Evolutionary conservation across 257 asterid genomes (phyloP).

Genomic region (Parsonsia alboflavescens): DNA sequence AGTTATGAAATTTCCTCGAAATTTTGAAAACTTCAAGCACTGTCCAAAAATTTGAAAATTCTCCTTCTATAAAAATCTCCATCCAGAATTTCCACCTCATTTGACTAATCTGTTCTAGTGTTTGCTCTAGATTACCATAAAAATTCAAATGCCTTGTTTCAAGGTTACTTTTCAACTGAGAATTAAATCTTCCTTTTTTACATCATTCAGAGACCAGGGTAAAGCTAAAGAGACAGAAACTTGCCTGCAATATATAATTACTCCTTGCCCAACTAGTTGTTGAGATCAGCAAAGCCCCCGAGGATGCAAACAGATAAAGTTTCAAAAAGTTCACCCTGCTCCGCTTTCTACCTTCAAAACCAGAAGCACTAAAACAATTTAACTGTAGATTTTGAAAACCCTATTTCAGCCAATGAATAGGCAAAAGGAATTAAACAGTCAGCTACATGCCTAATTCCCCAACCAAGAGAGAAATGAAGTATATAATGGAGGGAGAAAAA

Average conservation of each 20-base stretch:
- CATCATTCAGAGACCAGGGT: not conserved
- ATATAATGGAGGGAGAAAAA: conserved; percentile 33
- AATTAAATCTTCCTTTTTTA: not conserved
- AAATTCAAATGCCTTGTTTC: no score
- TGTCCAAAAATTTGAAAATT: not conserved
- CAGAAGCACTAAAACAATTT: conserved; percentile 7
- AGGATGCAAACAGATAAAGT: conserved; percentile 60
- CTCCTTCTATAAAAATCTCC: not conserved
- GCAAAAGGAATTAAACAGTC: conserved; percentile 3
- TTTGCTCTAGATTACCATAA: no score
- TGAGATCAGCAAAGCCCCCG: conserved; percentile 46
- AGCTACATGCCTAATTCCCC: conserved; percentile 64
- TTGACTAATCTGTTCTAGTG: not conserved
- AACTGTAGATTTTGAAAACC: not conserved
- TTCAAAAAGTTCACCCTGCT: conserved; percentile 54
- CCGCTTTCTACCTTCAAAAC: conserved; percentile 62
- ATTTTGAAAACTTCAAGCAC: not conserved
- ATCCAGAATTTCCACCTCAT: not conserved
- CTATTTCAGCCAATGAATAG: not conserved
- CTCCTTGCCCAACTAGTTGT: conserved; percentile 34
- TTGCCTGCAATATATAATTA: conserved; percentile 42
- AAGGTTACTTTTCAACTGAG: not conserved
- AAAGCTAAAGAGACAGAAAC: conserved; percentile 4
- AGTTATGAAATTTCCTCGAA: not conserved
- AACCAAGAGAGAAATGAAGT: conserved; percentile 48